Evolutionary conservation across 441 rosid genomes (phyloP).

Genomic region (Erodium chrysanthum): DNA sequence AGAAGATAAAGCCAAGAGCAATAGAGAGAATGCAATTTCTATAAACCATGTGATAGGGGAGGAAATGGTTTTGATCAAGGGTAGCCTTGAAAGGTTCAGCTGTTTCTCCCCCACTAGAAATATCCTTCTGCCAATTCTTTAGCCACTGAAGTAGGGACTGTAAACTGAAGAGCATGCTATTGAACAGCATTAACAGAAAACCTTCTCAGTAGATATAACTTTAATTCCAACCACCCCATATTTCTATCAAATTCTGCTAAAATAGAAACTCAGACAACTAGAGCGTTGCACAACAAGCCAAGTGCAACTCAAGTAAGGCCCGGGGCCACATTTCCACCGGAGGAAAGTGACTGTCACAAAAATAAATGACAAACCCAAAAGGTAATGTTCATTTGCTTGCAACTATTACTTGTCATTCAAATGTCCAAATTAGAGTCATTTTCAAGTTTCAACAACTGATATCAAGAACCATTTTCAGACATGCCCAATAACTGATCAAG

Average conservation of each 20-base stretch:
- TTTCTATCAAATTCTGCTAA: neutral
- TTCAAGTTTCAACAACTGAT: neutral
- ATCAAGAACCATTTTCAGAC: neutral
- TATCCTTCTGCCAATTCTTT: neutral
- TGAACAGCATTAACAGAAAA: neutral
- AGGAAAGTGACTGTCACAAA: neutral
- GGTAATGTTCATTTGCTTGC: neutral
- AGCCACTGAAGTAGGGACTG: neutral
- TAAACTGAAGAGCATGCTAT: slow-evolving; percentile 1
- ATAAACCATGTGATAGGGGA: neutral
- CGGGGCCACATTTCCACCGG: neutral
- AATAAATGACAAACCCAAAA: neutral
- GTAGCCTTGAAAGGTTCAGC: neutral
- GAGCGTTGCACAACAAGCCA: neutral
- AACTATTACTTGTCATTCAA: neutral
- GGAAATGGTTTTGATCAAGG: neutral
- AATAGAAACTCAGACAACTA: neutral
- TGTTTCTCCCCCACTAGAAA: neutral
- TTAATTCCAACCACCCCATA: neutral
- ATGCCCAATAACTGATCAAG: neutral
- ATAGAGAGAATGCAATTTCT: neutral
- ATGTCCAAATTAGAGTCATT: too few species aligned
- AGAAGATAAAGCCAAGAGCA: neutral
- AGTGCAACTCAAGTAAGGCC: neutral
- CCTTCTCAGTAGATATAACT: neutral